A percentile compares a stretch with the other conserved stretches of the same genome.
Conservation (phyloP, 2,329 filamentous ascomycete species). For the Fusarium nelsonii region DNA sequence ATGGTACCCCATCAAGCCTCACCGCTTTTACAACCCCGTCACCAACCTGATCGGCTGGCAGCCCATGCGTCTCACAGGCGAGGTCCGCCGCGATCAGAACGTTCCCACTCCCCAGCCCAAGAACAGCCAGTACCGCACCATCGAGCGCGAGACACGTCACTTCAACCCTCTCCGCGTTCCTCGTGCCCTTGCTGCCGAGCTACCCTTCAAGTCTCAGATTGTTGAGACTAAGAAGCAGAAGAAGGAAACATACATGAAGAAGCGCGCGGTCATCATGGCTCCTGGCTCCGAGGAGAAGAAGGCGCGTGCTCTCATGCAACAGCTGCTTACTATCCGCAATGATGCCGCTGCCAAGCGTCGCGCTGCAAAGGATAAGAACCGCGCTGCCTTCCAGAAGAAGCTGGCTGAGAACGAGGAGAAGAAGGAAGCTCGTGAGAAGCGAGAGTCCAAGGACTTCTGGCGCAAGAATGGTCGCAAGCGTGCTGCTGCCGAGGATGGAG, state of each 20-base stretch:
- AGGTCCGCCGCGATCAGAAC: conserved; percentile 82
- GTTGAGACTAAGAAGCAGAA: conserved; percentile 82
- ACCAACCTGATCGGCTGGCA: conserved; percentile 94
- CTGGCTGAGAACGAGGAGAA: conserved; percentile 86
- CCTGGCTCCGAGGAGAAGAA: conserved; percentile 88
- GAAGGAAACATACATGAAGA: conserved; percentile 90
- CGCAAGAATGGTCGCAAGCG: conserved; percentile 84
- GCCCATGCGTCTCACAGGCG: conserved; percentile 92
- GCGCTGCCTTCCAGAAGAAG: conserved; percentile 83
- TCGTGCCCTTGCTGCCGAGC: conserved; percentile 80
- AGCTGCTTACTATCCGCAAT: conserved; percentile 89
- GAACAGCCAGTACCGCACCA: conserved; percentile 84
- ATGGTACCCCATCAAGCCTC: conserved; percentile 96
- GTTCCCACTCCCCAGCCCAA: conserved; percentile 82
- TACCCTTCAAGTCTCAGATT: conserved; percentile 95
- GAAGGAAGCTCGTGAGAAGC: conserved; percentile 87
- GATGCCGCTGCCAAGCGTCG: conserved; percentile 88
- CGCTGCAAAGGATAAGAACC: conserved; percentile 88
- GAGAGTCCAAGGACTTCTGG: conserved; percentile 94
- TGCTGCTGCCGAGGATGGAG: conserved; percentile 58
- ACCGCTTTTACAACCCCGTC: conserved; percentile 96
- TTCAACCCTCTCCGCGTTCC: conserved; percentile 87
- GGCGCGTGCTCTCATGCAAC: conserved; percentile 89
- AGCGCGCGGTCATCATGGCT: conserved; percentile 87
- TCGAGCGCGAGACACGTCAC: conserved; percentile 75